Evolutionary conservation across 768 basidiomycete genomes (phyloP).

Genomic region (Mycena chlorophos): DNA sequence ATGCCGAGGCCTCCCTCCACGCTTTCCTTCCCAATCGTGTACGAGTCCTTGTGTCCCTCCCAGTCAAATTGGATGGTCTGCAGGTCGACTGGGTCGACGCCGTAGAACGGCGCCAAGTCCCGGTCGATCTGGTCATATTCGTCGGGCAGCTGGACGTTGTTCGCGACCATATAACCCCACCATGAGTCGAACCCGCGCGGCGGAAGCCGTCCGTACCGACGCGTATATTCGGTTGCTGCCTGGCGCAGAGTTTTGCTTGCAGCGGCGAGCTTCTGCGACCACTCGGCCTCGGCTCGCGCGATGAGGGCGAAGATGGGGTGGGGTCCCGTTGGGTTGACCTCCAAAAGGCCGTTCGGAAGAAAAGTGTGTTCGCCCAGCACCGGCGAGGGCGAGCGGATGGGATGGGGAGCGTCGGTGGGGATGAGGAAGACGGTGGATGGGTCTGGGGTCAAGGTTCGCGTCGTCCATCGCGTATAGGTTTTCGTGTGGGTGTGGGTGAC

Average conservation of each 20-base stretch:
- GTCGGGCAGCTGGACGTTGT: constrained; percentile 75
- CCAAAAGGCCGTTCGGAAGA: constrained; percentile 40
- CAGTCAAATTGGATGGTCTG: constrained; percentile 36
- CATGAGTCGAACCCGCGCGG: constrained; percentile 86
- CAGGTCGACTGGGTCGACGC: constrained; percentile 46
- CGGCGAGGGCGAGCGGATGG: neutral
- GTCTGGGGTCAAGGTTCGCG: constrained; percentile 6
- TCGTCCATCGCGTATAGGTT: constrained; percentile 8
- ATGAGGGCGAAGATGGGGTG: constrained; percentile 86
- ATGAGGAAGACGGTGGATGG: neutral
- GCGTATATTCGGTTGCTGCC: constrained; percentile 76
- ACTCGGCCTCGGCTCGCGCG: constrained; percentile 65
- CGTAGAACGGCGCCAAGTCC: constrained; percentile 83
- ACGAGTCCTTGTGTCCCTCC: constrained; percentile 41
- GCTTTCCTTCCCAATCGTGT: constrained; percentile 39
- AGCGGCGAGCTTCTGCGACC: constrained; percentile 54
- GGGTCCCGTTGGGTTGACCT: constrained; percentile 38
- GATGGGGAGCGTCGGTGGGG: neutral
- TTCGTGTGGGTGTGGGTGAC: neutral
- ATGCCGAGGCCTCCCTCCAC: constrained; percentile 27
- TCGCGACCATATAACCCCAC: constrained; percentile 58
- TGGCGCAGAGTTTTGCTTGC: constrained; percentile 77
- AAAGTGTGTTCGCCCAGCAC: constrained; percentile 34
- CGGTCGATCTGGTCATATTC: constrained; percentile 75
- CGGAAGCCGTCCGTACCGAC: constrained; percentile 71